phyloP scores from a whole-genome alignment of 768 basidiomycete species.

The Gymnopilus junonius region DNA sequence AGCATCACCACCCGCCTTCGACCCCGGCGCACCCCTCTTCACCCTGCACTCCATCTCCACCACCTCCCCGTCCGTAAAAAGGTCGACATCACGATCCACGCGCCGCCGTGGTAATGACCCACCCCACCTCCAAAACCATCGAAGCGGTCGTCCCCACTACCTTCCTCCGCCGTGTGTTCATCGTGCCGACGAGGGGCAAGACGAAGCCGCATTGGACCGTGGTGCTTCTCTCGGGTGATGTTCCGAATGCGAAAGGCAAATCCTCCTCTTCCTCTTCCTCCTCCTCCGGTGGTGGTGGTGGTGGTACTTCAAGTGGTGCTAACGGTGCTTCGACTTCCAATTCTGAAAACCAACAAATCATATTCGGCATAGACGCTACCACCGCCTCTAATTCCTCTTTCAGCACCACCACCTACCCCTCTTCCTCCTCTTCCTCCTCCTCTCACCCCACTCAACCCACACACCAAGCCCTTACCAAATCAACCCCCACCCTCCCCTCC shows the following conservation, averaged over 20 bases:
- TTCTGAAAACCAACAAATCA: constrained; percentile 56
- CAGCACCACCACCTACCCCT: constrained; percentile 45
- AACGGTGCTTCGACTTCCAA: too few relatives aligned
- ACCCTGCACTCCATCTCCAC: constrained; percentile 68
- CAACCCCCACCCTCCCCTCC: constrained; percentile 51
- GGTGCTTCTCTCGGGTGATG: constrained; percentile 62
- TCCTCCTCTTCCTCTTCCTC: too few relatives aligned
- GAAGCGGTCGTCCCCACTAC: constrained; percentile 58
- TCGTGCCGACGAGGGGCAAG: constrained; percentile 78
- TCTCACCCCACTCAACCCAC: constrained; percentile 29
- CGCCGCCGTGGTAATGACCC: constrained; percentile 53
- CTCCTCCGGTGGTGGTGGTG: constrained; percentile 29
- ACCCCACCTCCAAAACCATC: constrained; percentile 50
- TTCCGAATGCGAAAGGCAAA: constrained; percentile 46
- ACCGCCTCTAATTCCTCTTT: constrained; percentile 47
- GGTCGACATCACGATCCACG: constrained; percentile 64
- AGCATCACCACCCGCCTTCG: constrained; percentile 13
- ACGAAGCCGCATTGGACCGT: constrained; percentile 74
- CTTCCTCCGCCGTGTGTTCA: constrained; percentile 60
- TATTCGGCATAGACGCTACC: constrained; percentile 72
- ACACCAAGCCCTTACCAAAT: constrained; percentile 51
- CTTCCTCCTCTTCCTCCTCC: not conserved
- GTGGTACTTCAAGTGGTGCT: constrained; percentile 27
- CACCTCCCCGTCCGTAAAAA: constrained; percentile 79
- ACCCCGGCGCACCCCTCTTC: constrained; percentile 51